Evolutionary conservation across 163 green algal species (phyloP).

Genomic region (Scenedesmus sp.): DNA sequence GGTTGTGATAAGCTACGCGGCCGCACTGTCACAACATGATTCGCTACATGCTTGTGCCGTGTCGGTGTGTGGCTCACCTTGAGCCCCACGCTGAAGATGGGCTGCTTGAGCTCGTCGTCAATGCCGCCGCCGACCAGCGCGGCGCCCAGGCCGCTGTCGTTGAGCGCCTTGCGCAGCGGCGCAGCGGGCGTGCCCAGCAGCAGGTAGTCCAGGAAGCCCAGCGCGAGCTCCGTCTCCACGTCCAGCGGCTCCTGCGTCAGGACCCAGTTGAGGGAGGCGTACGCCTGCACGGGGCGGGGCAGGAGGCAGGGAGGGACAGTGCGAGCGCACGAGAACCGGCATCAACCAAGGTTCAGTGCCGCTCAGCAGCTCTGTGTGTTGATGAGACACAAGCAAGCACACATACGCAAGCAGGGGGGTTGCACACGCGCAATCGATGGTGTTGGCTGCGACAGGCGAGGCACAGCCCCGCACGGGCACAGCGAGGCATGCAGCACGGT

Average conservation of each 20-base stretch:
- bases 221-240: constrained; percentile 91
- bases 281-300: constrained; percentile 92
- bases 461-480: too few species aligned
- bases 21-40: too few species aligned
- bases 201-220: constrained; percentile 98
- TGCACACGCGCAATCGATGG: too few species aligned
- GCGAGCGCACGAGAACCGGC: too few species aligned
- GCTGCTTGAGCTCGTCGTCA: constrained; percentile 96
- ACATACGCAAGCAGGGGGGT: too few species aligned
- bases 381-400: too few species aligned
- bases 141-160: constrained; percentile 94
- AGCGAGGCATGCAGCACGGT: too few species aligned
- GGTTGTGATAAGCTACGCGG: too few species aligned
- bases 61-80: constrained; percentile 77
- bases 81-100: constrained; percentile 92
- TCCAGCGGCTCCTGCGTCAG: constrained; percentile 91
- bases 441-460: too few species aligned
- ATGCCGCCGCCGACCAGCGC: constrained; percentile 93
- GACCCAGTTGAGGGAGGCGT: constrained; percentile 96
- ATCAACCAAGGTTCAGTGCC: too few species aligned
- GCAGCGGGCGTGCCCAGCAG: constrained; percentile 93
- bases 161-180: constrained; percentile 94
- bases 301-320: constrained; percentile 72
- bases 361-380: too few species aligned
- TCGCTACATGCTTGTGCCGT: too few species aligned